Conservation (phyloP, 208 protist species). For the Lotmaria passim region DNA sequence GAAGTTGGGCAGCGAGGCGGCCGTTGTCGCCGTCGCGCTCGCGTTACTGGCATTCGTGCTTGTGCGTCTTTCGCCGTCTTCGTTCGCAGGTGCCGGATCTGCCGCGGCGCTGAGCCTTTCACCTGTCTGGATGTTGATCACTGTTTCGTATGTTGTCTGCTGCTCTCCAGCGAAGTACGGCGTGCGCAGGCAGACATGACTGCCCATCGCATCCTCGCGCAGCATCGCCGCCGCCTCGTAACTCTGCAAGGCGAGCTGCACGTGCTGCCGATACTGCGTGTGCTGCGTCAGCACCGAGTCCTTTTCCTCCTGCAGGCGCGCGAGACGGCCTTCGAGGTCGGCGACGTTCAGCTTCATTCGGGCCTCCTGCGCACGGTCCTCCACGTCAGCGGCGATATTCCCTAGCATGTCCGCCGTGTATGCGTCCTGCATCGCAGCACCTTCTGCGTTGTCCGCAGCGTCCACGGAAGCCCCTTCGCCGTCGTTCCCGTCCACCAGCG, state of each 20-base stretch:
- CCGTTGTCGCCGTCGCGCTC: not conserved
- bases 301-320: slow-evolving; percentile 58
- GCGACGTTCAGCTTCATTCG: slow-evolving; percentile 73
- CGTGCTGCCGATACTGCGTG: slow-evolving; percentile 74
- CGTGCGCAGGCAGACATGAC: slow-evolving; percentile 57
- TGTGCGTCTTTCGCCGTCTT: not conserved
- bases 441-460: not conserved
- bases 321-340: slow-evolving; percentile 61
- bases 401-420: slow-evolving; percentile 70
- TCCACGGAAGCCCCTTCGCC: slow-evolving; percentile 8
- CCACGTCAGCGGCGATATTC: slow-evolving; percentile 72
- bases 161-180: slow-evolving; percentile 47
- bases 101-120: slow-evolving; percentile 1
- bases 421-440: slow-evolving; percentile 4
- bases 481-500: not conserved
- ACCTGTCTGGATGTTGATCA: slow-evolving; percentile 35
- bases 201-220: slow-evolving; percentile 54
- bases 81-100: not conserved
- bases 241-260: slow-evolving; percentile 62
- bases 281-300: slow-evolving; percentile 75
- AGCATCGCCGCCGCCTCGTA: slow-evolving; percentile 38
- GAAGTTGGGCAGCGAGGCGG: slow-evolving; percentile 27
- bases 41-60: not conserved
- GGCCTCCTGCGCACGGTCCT: slow-evolving; percentile 70
- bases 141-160: slow-evolving; percentile 23